Conservation (phyloP, 176 grass and related monocot genomes). For the Musa itinerans region DNA sequence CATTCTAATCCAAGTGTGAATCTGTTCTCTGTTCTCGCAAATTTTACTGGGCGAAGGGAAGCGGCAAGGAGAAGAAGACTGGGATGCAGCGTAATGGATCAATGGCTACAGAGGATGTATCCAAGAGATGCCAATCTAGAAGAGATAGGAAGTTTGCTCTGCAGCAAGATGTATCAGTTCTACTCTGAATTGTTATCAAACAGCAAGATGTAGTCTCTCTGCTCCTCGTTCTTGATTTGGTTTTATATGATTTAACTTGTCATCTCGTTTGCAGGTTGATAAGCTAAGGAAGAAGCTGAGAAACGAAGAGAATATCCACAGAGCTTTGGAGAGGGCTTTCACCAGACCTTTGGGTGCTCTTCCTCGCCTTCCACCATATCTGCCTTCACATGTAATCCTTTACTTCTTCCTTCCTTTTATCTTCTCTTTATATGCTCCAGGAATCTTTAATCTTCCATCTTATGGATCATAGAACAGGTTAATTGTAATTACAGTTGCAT, state of each 20-base stretch:
- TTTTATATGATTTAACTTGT: constrained; percentile 7
- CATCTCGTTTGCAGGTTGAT: constrained; percentile 53
- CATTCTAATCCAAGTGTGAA: constrained; percentile 10
- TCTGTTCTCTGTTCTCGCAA: constrained; percentile 37
- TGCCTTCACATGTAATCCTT: constrained; percentile 64
- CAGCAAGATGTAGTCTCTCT: neutral
- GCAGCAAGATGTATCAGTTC: constrained; percentile 72
- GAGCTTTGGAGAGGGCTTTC: constrained; percentile 88
- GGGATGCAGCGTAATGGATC: constrained; percentile 27
- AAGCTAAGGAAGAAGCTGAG: constrained; percentile 93
- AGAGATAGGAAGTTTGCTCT: constrained; percentile 72
- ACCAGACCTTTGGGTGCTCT: constrained; percentile 88
- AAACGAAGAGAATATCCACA: constrained; percentile 97
- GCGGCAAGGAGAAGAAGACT: constrained; percentile 58
- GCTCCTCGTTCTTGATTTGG: neutral
- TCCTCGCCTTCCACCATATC: constrained; percentile 91
- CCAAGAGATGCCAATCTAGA: constrained; percentile 56
- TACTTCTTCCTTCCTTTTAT: neutral
- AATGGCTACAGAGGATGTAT: constrained; percentile 8
- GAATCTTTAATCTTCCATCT: neutral
- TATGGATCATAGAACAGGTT: neutral
- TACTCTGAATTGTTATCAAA: neutral
- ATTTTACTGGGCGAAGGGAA: constrained; percentile 38
- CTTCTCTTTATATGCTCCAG: neutral
- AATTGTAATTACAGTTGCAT: constrained; percentile 1